phyloP scores from a whole-genome alignment of 2,329 filamentous ascomycete genomes.

The Nothopassalora personata region DNA sequence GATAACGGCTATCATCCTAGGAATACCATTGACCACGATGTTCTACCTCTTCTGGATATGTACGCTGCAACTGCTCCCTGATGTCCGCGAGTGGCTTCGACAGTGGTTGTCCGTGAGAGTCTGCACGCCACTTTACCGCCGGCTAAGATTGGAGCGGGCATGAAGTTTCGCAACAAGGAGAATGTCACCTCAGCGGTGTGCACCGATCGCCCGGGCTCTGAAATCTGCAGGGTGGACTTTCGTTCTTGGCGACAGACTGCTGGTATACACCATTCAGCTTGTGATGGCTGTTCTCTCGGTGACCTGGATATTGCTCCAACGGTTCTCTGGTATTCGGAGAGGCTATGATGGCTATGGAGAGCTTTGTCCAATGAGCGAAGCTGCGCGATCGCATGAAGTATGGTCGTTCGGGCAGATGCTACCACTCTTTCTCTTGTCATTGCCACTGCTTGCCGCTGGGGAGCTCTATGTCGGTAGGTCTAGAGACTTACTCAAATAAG shows the following conservation, averaged over 20 bases:
- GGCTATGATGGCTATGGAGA: background rate
- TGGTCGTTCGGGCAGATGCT: slow-evolving; percentile 6
- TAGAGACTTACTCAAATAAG: background rate
- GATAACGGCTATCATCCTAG: background rate
- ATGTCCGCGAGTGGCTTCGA: background rate
- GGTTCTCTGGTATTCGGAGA: background rate
- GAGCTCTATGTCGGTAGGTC: slow-evolving; percentile 5
- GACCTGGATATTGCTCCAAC: background rate
- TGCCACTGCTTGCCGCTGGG: slow-evolving; percentile 3
- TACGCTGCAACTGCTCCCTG: background rate
- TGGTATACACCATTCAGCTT: slow-evolving; percentile 1
- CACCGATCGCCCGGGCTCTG: background rate
- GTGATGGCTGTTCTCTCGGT: background rate
- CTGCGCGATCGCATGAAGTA: background rate
- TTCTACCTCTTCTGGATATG: slow-evolving; percentile 6
- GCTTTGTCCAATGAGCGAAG: background rate
- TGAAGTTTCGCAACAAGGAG: background rate
- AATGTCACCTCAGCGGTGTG: background rate
- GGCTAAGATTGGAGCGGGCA: background rate
- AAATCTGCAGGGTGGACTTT: background rate
- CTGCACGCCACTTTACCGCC: background rate
- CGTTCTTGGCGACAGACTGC: background rate
- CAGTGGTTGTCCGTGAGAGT: background rate
- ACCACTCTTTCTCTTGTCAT: slow-evolving; percentile 1
- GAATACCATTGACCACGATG: background rate